Evolutionary conservation across 176 grass and related monocot genomes (phyloP).

Genomic region (Microstegium vimineum): DNA sequence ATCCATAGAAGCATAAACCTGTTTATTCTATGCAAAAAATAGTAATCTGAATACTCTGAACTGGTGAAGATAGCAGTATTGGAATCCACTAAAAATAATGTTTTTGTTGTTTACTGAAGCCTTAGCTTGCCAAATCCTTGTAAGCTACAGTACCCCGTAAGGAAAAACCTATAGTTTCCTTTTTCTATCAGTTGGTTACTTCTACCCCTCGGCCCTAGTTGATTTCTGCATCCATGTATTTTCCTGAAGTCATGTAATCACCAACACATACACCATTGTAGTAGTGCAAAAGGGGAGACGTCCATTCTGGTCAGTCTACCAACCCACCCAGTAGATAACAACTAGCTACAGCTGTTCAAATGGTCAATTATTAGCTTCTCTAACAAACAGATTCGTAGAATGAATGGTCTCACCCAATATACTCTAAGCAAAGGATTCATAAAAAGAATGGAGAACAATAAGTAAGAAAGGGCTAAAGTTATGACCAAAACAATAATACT

Average conservation of each 20-base stretch:
- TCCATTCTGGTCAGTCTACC: neutral
- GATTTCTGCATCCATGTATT: neutral
- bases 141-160: neutral
- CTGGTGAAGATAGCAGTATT: neutral
- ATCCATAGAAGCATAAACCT: neutral
- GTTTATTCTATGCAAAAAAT: slow-evolving; percentile 5
- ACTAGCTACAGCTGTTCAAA: slow-evolving; percentile 2
- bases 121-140: neutral
- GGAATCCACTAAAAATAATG: neutral
- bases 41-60: slow-evolving; percentile 1
- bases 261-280: neutral
- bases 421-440: neutral
- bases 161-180: neutral
- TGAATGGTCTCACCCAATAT: neutral
- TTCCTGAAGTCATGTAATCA: neutral
- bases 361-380: slow-evolving; percentile 2
- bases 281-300: neutral
- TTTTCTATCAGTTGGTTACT: neutral
- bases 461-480: neutral
- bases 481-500: neutral
- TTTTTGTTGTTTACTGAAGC: neutral
- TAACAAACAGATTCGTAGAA: neutral
- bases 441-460: neutral
- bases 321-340: neutral
- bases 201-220: neutral